Conservation (phyloP, 257 asterid species). For the Misopates orontium region DNA sequence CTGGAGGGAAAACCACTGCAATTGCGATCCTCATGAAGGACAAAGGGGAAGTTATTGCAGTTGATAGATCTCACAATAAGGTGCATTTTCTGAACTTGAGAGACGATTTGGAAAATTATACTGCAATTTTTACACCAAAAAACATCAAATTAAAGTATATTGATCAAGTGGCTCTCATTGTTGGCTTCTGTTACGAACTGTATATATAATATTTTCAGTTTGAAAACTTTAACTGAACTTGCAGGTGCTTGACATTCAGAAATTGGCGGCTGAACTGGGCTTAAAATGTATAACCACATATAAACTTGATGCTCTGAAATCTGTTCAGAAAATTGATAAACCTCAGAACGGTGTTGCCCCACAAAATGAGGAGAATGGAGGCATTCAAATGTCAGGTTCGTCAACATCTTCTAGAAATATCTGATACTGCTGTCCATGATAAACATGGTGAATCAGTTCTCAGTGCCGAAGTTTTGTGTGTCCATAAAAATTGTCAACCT, state of each 20-base stretch:
- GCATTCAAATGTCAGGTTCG: conserved; percentile 31
- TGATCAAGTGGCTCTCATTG: conserved; percentile 13
- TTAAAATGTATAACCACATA: conserved; percentile 72
- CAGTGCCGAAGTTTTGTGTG: neutral
- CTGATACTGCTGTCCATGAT: conserved; percentile 33
- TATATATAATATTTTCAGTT: too few relatives aligned
- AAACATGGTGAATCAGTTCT: conserved; percentile 39
- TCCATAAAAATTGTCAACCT: neutral
- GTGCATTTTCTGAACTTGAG: conserved; percentile 72
- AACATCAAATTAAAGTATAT: conserved; percentile 2
- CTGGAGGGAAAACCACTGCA: conserved; percentile 97
- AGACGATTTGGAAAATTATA: conserved; percentile 35
- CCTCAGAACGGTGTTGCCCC: conserved; percentile 40
- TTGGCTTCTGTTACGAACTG: neutral
- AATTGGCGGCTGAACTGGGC: conserved; percentile 83
- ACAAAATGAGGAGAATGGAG: conserved; percentile 30
- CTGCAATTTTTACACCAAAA: conserved; percentile 9
- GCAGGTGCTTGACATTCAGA: conserved; percentile 86
- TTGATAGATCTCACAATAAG: conserved; percentile 98
- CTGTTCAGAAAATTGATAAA: conserved; percentile 48
- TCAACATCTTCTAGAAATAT: conserved; percentile 22
- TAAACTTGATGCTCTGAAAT: conserved; percentile 86
- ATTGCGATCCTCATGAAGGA: conserved; percentile 96
- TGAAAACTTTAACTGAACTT: neutral
- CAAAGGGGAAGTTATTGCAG: conserved; percentile 85